phyloP scores from a whole-genome alignment of 1,284 basidiomycete species.

The Xerocomus minutiporus region DNA sequence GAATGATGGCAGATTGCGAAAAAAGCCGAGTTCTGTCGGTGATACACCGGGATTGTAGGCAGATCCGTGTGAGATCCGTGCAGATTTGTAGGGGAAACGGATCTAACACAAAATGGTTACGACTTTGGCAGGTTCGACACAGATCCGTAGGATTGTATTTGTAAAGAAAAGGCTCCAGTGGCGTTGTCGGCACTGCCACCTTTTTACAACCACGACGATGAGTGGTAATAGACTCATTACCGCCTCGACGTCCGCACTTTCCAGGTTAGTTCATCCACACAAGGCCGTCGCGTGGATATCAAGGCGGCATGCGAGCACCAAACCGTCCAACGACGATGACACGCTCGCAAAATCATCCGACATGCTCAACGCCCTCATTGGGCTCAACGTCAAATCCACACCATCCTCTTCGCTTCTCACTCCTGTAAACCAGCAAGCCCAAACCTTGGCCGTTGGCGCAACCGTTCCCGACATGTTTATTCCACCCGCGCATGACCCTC shows the following conservation, averaged over 20 bases:
- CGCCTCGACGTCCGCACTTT: conserved; percentile 1
- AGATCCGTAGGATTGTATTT: no score
- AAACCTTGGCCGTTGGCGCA: not conserved
- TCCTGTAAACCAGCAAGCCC: not conserved
- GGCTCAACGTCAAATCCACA: conserved; percentile 11
- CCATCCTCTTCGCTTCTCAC: not conserved
- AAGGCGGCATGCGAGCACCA: conserved; percentile 15
- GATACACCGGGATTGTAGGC: no score
- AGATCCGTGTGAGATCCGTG: no score
- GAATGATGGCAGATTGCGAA: no score
- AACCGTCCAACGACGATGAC: conserved; percentile 18
- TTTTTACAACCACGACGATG: conserved; percentile 26
- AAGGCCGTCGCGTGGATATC: not conserved
- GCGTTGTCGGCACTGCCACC: not conserved
- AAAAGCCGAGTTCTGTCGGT: no score
- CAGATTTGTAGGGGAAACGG: no score
- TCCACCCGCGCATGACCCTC: conserved; percentile 72
- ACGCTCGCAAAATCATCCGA: conserved; percentile 23
- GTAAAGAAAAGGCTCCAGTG: no score
- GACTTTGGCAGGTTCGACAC: no score
- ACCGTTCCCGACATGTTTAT: conserved; percentile 41
- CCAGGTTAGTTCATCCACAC: not conserved
- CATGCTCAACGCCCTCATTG: conserved; percentile 19
- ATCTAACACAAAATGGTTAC: no score
- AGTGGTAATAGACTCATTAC: not conserved